Percentiles rank a stretch among this genome's conserved stretches.
phyloP scores from a whole-genome alignment of 2,329 filamentous ascomycete genomes.

The Aspergillus hiratsukae region DNA sequence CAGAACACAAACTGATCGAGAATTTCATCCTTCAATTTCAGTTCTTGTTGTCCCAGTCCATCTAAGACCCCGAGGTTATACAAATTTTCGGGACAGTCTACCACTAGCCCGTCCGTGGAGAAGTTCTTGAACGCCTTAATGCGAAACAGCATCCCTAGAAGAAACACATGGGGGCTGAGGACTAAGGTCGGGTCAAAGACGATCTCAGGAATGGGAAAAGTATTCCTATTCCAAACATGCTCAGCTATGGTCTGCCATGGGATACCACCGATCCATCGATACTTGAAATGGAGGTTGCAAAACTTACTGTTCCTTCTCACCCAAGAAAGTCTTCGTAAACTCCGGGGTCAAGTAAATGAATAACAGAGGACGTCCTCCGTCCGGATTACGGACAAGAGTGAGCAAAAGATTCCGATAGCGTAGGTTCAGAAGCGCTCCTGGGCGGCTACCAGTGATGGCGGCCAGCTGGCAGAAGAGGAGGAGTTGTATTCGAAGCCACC shows the following conservation, averaged over 20 bases:
- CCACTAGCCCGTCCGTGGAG: constrained; percentile 15
- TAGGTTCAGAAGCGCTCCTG: constrained; percentile 19
- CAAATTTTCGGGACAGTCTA: constrained; percentile 31
- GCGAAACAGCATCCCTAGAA: constrained; percentile 30
- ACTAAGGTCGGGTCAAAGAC: constrained; percentile 35
- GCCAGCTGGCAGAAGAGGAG: constrained; percentile 22
- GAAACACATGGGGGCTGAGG: constrained; percentile 32
- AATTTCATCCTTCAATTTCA: constrained; percentile 30
- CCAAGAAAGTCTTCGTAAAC: constrained; percentile 23
- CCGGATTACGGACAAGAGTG: constrained; percentile 22
- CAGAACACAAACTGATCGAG: constrained; percentile 30
- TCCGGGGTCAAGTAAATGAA: constrained; percentile 23
- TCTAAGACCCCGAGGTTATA: constrained; percentile 32
- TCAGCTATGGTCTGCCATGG: constrained; percentile 7
- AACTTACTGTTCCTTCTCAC: constrained; percentile 20
- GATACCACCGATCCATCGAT: too few relatives aligned
- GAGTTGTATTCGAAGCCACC: constrained; percentile 22
- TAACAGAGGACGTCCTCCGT: constrained; percentile 13
- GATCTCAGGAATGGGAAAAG: constrained; percentile 32
- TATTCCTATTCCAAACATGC: constrained; percentile 21
- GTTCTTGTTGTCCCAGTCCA: constrained; percentile 27
- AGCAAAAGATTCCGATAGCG: constrained; percentile 21
- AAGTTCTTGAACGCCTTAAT: constrained; percentile 28
- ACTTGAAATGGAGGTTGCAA: too few relatives aligned
- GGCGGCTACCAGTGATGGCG: constrained; percentile 23